These are phyloP conservation scores for Nymphaea thermarum DNA, from an alignment of 164 flowering plant genomes.

Conservation along the genomic window DNA sequence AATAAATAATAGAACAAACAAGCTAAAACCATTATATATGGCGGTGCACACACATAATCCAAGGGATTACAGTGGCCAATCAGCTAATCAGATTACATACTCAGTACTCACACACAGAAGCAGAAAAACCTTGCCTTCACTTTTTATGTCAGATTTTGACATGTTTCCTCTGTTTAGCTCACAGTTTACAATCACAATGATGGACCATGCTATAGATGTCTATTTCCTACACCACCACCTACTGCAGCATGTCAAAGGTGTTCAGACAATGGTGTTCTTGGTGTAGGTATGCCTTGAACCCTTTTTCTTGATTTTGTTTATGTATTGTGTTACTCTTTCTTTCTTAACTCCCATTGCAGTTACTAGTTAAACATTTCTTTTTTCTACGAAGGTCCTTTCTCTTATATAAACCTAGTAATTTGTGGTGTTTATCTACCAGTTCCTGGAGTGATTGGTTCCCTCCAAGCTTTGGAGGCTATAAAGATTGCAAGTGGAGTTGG, in stretches of 20 bases:
- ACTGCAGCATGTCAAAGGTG: slow-evolving; percentile 91
- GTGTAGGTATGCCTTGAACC: slow-evolving; percentile 52
- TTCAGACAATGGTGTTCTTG: slow-evolving; percentile 96
- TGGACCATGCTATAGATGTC: slow-evolving; percentile 93
- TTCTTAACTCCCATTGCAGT: too few species aligned
- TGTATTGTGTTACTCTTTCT: background rate
- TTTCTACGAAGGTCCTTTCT: background rate
- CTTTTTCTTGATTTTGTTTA: background rate
- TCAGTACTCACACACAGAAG: too few species aligned
- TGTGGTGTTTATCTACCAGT: slow-evolving; percentile 24
- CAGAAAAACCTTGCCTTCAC: too few species aligned
- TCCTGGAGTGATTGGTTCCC: slow-evolving; percentile 94
- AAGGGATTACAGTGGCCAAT: too few species aligned
- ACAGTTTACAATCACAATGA: slow-evolving; percentile 86
- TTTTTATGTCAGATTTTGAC: background rate
- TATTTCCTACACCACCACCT: slow-evolving; percentile 94
- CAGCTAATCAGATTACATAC: too few species aligned
- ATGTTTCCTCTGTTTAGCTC: slow-evolving; percentile 28
- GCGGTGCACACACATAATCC: too few species aligned
- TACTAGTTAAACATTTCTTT: background rate
- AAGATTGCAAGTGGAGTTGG: slow-evolving; percentile 81
- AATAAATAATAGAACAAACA: too few species aligned
- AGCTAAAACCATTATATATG: too few species aligned
- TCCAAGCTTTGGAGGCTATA: slow-evolving; percentile 94
- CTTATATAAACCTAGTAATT: background rate